Conservation (phyloP, 192 early-diverging fungal species). For the Mortierella alpina region DNA sequence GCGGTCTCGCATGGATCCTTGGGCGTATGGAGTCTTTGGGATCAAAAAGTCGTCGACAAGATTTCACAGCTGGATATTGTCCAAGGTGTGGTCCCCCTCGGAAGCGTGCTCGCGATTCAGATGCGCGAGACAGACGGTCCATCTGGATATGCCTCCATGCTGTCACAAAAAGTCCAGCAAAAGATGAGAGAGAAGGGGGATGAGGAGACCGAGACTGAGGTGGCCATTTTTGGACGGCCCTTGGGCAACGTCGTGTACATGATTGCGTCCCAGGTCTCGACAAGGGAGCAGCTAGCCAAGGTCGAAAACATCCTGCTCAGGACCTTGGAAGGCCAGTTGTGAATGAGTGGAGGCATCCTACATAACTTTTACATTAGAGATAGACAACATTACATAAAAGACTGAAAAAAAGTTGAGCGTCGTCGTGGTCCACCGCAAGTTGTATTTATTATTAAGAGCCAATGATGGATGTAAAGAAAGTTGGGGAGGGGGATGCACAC, state of each 20-base stretch:
- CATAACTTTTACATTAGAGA: neutral
- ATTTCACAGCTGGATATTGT: conserved; percentile 69
- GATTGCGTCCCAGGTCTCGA: conserved; percentile 70
- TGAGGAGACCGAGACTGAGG: conserved; percentile 24
- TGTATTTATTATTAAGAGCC: too few species aligned
- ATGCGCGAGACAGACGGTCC: conserved; percentile 54
- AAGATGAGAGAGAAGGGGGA: conserved; percentile 43
- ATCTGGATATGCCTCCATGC: conserved; percentile 27
- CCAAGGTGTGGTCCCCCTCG: conserved; percentile 73
- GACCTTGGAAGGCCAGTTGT: conserved; percentile 29
- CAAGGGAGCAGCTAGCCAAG: conserved; percentile 50
- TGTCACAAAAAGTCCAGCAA: conserved; percentile 35
- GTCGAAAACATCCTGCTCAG: conserved; percentile 59
- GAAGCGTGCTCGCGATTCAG: conserved; percentile 76
- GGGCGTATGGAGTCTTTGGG: conserved; percentile 66
- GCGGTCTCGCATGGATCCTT: conserved; percentile 17
- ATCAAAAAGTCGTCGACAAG: conserved; percentile 54
- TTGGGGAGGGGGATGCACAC: too few species aligned
- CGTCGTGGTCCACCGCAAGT: neutral
- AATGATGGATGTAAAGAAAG: too few species aligned
- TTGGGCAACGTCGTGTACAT: conserved; percentile 85
- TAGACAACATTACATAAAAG: neutral
- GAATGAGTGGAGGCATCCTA: neutral
- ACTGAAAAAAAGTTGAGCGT: neutral
- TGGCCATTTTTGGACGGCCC: conserved; percentile 71